Conservation (phyloP, 2,329 filamentous ascomycete genomes). For the Arthrinium puccinioides region DNA sequence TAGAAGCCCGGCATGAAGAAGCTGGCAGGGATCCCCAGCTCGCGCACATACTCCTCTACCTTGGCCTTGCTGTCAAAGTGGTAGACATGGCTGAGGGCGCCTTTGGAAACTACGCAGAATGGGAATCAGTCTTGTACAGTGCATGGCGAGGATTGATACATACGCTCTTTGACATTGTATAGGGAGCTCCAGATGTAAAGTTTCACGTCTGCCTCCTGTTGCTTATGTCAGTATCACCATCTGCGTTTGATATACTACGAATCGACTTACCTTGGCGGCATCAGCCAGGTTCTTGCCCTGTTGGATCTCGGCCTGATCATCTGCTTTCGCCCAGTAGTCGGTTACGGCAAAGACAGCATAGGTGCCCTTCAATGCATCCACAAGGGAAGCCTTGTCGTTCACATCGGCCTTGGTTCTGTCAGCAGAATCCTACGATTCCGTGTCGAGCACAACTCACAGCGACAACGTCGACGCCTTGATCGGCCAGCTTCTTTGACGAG, state of each 20-base stretch:
- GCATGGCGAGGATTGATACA: constrained; percentile 8
- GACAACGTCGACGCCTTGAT: constrained; percentile 42
- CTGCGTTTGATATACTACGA: background rate
- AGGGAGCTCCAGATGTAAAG: constrained; percentile 39
- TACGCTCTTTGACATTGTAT: constrained; percentile 29
- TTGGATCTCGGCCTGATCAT: constrained; percentile 31
- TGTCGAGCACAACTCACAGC: constrained; percentile 27
- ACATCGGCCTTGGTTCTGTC: constrained; percentile 43
- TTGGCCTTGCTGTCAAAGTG: constrained; percentile 53
- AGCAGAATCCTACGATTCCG: too few relatives aligned
- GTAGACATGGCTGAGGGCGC: constrained; percentile 31
- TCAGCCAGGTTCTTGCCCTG: constrained; percentile 42
- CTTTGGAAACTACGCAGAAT: constrained; percentile 26
- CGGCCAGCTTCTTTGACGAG: constrained; percentile 33
- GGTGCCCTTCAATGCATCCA: constrained; percentile 35
- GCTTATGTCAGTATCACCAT: constrained; percentile 3
- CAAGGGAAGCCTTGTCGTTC: constrained; percentile 35
- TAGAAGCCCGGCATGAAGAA: constrained; percentile 47
- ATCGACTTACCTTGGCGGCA: constrained; percentile 33
- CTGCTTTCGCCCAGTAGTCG: constrained; percentile 40
- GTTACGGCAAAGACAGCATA: constrained; percentile 45
- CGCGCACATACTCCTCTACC: constrained; percentile 46
- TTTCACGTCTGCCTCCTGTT: constrained; percentile 29
- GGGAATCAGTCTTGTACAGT: constrained; percentile 1
- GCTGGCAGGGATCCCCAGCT: constrained; percentile 35